phyloP scores from a whole-genome alignment of 179 eudicot genomes.

The Carnegiea gigantea region DNA sequence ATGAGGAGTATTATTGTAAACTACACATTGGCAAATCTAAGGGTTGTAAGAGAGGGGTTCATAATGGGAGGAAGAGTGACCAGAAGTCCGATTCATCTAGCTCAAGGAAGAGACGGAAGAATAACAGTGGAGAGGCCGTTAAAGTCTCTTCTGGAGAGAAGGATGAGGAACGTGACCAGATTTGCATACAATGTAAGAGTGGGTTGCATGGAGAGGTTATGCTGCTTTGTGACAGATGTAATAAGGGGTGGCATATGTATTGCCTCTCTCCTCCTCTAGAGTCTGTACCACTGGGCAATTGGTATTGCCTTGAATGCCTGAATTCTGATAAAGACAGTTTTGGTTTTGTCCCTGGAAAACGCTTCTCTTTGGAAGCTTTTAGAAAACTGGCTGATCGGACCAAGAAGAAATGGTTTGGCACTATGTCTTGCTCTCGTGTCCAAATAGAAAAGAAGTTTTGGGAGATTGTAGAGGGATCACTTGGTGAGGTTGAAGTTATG shows the following conservation, averaged over 20 bases:
- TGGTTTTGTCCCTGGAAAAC: conserved; percentile 93
- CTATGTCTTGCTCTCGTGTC: conserved; percentile 56
- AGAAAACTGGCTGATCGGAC: conserved; percentile 84
- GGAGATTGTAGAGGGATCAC: conserved; percentile 95
- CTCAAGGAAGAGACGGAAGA: conserved; percentile 60
- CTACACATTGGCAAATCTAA: conserved; percentile 50
- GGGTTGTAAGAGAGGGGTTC: conserved; percentile 42
- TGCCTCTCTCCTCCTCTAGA: conserved; percentile 94
- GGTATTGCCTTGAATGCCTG: conserved; percentile 97
- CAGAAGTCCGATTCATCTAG: conserved; percentile 36
- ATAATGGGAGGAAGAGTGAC: conserved; percentile 40
- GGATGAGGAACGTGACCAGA: conserved; percentile 69
- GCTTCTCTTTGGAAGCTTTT: conserved; percentile 71
- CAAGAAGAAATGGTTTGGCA: conserved; percentile 94
- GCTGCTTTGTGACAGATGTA: conserved; percentile 96
- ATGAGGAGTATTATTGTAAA: conserved; percentile 62
- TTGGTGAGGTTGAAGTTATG: conserved; percentile 91
- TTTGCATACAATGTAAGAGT: conserved; percentile 88
- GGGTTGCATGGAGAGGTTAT: conserved; percentile 98
- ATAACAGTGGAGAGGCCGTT: conserved; percentile 52
- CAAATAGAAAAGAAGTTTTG: conserved; percentile 94
- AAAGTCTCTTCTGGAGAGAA: conserved; percentile 44
- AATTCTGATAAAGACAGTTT: conserved; percentile 87
- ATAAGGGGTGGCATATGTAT: conserved; percentile 94
- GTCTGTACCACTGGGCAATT: conserved; percentile 77